Evolutionary conservation across 2,329 filamentous ascomycete species (phyloP), one percentile per base, ranked within the genome.

Genomic region (Penicillium brasilianum): DNA sequence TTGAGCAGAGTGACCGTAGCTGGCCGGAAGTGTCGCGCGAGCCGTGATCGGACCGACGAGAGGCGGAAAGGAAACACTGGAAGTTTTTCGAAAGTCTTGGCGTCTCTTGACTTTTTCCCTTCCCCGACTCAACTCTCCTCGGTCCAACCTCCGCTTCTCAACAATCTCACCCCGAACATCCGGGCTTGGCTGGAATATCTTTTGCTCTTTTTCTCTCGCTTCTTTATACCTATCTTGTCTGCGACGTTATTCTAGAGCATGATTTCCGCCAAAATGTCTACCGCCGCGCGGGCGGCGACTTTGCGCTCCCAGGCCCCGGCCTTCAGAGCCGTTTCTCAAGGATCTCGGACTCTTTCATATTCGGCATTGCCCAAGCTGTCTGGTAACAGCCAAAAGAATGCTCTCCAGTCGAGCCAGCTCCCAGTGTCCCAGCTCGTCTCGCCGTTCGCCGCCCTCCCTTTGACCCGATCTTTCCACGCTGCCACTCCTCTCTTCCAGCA

Each of bases 181-280:
- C 70, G 72, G 71, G 66, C 62, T 58, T 55, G 61, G 61, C 59
- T 68, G 59, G 60, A 65, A 28, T 54, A 32, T 44, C 46, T 61
- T 56, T 55, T 58, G 62, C 28, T 51, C 55, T 55, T 54, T 18
- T 53, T 56, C 59, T 36, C 56, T 22, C 18, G 30, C 55, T 49
- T 61, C 28, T 14, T 44, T 18, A 37, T 61, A 44, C n/a, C n/a
- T 20, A n/a, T 60, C 22, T 55, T 25, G 10, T 46, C 25, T 55
- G 28, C 34, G 5, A 53, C 46, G 14, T 1, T 30, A 55, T 41
- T 57, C 44, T 58, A 72, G 69, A 77, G 73, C 68, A 80, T 80
- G 77, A 75, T 80, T 68, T 71, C 72, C 57, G 68, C 77, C 30
- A 78, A 69, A 66, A 71, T 77, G 72, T 71, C 75, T 55, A 72